Evolutionary conservation across 305 asterid genomes (phyloP).

Genomic region (Withania somnifera): DNA sequence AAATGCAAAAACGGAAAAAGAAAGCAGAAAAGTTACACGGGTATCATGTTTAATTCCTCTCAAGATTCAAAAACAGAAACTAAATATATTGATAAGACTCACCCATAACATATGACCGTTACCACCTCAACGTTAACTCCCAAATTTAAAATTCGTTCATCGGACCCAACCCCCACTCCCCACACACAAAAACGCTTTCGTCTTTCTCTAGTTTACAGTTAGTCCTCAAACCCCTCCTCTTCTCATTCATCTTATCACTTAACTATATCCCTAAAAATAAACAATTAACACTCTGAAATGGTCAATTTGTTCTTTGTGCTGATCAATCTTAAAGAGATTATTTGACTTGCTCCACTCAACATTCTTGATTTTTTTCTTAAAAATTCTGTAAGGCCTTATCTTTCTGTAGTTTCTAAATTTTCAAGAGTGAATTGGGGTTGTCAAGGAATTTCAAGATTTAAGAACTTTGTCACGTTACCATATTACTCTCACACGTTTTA

Average conservation of each 20-base stretch:
- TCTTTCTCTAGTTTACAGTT: slow-evolving; percentile 11
- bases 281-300: background rate
- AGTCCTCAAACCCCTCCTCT: background rate
- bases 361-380: background rate
- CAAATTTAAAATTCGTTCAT: background rate
- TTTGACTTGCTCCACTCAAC: background rate
- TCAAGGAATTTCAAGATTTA: background rate
- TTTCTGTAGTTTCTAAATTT: background rate
- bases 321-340: background rate
- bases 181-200: background rate
- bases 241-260: background rate
- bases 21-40: background rate
- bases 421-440: background rate
- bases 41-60: background rate
- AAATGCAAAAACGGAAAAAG: background rate
- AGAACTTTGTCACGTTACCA: too few relatives aligned
- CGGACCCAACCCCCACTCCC: background rate
- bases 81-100: background rate
- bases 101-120: slow-evolving; percentile 16
- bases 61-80: background rate
- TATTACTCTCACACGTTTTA: too few relatives aligned
- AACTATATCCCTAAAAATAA: background rate
- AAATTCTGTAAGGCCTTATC: background rate
- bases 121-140: slow-evolving; percentile 12
- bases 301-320: background rate